Evolutionary conservation across 1,284 basidiomycete species (phyloP).

Genomic region (Tilletia setariae): DNA sequence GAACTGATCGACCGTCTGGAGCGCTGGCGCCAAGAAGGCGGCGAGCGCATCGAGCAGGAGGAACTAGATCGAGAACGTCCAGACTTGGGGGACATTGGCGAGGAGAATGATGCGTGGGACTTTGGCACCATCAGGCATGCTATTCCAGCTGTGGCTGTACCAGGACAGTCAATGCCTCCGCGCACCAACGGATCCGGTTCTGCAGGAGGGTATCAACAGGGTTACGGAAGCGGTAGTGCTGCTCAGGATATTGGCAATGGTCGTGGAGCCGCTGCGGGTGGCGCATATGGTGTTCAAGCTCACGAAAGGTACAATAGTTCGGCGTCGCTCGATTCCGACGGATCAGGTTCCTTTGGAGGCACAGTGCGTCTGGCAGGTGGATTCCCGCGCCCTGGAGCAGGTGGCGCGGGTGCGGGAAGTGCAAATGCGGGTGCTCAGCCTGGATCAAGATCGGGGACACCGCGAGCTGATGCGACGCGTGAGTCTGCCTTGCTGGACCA

Average conservation of each 20-base stretch:
- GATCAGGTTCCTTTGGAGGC: conserved; percentile 36
- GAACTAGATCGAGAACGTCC: conserved; percentile 35
- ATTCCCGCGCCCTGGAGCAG: conserved; percentile 25
- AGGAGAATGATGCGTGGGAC: conserved; percentile 43
- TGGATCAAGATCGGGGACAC: neutral
- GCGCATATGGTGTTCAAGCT: neutral
- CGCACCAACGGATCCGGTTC: neutral
- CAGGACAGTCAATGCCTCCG: neutral
- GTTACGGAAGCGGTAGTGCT: neutral
- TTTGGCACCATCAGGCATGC: conserved; percentile 45
- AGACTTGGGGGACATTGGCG: conserved; percentile 36
- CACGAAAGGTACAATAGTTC: conserved; percentile 30
- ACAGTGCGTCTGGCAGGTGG: conserved; percentile 36
- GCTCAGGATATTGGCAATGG: neutral
- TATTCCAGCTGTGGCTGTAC: conserved; percentile 27
- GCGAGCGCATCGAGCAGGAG: conserved; percentile 40
- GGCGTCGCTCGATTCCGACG: conserved; percentile 29
- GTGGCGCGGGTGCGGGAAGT: neutral
- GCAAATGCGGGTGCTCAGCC: neutral
- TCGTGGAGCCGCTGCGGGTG: neutral
- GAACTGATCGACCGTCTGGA: conserved; percentile 93
- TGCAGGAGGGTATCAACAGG: neutral
- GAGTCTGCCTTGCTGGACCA: conserved; percentile 1
- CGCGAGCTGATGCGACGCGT: conserved; percentile 2
- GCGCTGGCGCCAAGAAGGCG: conserved; percentile 76